Evolutionary conservation across 83 land plant species (phyloP), one percentile per base, ranked within the genome.

Genomic region (Picea mariana): DNA sequence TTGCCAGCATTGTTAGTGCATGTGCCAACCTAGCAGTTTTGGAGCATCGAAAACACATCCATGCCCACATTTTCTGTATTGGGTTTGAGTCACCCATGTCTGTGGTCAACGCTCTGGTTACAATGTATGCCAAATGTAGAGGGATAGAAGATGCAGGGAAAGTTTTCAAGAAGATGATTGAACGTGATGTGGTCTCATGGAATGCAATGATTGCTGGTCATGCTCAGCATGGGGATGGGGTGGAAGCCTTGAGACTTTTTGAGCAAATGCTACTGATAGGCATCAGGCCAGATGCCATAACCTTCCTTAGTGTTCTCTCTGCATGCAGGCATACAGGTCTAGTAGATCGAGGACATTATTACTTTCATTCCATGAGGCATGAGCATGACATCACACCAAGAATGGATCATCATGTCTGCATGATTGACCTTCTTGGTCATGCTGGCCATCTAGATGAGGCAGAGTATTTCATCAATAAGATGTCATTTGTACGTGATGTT

Each of bases 121-220:
- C 83, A 67, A 85, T 85, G 87, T 85, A 85, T 73, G 79, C 81
- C 17, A 82, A 72, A 62, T 86, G 87, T 86, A 84, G 87, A 49
- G 26, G 68, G 24, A 79, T 81, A 31, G 83, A 24, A 40, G 79
- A 85, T 71, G 83, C 83, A 47, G 6, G 79, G 15, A 18, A 49
- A 27, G 31, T 27, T 27, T 27, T 27, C 31, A 27, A 27, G 31
- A 27, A 27, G 31, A 27, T 27, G 31, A 27, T 27, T 27, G 31
- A 27, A 27, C 31, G 31, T 27, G 31, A 27, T 27, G 31, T 27
- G 31, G 31, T 27, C 31, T 27, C 31, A 27, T 27, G 31, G 31
- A 27, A 27, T 27, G 31, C 31, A 27, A 27, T 27, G 90, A 80
- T 88, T 21, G 75, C 52, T 31, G 85, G 85, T 21, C 83, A 85